These are phyloP conservation scores for Candida jianshihensis DNA, from an alignment of 805 yeast genomes.

Conservation along the genomic window DNA sequence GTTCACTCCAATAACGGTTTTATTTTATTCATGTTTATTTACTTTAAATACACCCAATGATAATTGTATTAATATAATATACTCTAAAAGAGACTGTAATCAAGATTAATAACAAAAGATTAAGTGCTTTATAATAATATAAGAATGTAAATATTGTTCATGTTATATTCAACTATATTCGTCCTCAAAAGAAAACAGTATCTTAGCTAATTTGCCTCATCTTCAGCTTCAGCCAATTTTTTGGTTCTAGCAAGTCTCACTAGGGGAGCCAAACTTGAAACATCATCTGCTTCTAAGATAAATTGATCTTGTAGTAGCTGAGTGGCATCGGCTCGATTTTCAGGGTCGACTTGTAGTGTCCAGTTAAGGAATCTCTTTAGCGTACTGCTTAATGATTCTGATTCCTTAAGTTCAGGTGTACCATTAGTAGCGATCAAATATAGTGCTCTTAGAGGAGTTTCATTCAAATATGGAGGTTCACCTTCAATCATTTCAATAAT, in stretches of 20 bases:
- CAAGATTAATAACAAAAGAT: no score
- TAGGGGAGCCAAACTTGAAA: conserved; percentile 58
- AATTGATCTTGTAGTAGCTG: conserved; percentile 65
- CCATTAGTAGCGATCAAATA: conserved; percentile 95
- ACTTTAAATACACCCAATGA: no score
- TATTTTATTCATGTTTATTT: no score
- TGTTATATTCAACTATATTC: no score
- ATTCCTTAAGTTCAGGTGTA: conserved; percentile 87
- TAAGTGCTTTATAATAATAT: no score
- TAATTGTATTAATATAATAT: no score
- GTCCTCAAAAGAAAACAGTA: not conserved
- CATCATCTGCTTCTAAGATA: conserved; percentile 54
- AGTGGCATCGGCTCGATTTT: conserved; percentile 70
- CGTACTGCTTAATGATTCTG: conserved; percentile 64
- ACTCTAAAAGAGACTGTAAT: no score
- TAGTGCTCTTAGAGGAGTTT: conserved; percentile 88
- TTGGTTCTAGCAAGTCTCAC: conserved; percentile 70
- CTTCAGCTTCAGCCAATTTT: conserved; percentile 33
- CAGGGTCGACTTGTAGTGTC: conserved; percentile 80
- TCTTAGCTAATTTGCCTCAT: not conserved
- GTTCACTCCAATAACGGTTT: no score
- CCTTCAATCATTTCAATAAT: conserved; percentile 98
- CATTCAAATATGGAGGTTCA: conserved; percentile 96
- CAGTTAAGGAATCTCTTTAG: conserved; percentile 65
- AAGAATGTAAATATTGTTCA: no score